A percentile compares a stretch with the other conserved stretches of the same genome.
phyloP scores from a whole-genome alignment of 1,139 yeast genomes.

The Kluyveromyces sp. region DNA sequence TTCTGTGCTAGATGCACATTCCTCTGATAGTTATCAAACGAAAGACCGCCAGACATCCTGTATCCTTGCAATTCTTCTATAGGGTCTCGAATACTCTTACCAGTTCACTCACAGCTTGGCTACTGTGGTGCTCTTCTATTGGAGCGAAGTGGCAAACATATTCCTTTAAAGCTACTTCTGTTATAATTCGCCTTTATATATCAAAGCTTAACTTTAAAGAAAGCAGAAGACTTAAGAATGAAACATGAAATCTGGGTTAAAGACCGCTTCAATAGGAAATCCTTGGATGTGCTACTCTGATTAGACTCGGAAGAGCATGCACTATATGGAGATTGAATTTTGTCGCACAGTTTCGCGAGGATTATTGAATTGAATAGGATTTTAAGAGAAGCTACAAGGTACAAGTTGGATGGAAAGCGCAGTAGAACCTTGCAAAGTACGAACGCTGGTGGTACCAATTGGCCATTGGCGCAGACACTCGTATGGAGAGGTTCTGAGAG shows the following conservation, averaged over 20 bases:
- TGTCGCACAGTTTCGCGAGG: background rate
- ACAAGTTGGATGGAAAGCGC: conserved; percentile 7
- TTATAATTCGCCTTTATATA: background rate
- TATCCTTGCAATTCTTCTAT: background rate
- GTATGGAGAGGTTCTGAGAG: conserved; percentile 42
- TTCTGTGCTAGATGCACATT: conserved; percentile 63
- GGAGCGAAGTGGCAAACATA: conserved; percentile 4
- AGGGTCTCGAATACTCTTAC: too few relatives aligned
- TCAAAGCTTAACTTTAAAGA: background rate
- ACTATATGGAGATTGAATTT: background rate
- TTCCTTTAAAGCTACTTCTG: background rate
- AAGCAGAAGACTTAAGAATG: background rate
- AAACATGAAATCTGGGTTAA: background rate
- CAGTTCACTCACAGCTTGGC: background rate
- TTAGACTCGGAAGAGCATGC: background rate
- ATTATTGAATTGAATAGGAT: background rate
- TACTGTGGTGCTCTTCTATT: background rate
- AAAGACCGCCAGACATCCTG: conserved; percentile 59
- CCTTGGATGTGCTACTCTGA: background rate
- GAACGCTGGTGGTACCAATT: conserved; percentile 64
- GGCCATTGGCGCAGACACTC: conserved; percentile 44
- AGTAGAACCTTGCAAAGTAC: conserved; percentile 55
- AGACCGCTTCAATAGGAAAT: background rate
- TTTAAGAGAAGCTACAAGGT: too few relatives aligned
- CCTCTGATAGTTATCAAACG: conserved; percentile 89